Evolutionary conservation across 169 alveolate genomes (phyloP).

Genomic region (Plasmodium yoelii): DNA sequence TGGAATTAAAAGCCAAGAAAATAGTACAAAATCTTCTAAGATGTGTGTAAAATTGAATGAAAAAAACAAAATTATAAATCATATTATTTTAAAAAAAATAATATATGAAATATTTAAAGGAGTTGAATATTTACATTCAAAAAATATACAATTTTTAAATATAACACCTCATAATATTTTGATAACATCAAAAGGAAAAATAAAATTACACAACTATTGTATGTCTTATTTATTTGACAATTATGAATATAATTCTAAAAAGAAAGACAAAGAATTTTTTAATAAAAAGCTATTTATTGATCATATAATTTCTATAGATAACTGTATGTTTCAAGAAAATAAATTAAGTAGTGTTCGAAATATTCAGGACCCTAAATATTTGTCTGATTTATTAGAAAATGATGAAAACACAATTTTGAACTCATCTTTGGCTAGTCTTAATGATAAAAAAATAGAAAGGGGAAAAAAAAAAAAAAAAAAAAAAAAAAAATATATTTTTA

Average conservation of each 20-base stretch:
- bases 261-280: constrained; percentile 13
- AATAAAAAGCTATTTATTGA: background rate
- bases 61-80: constrained; percentile 19
- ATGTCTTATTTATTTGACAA: constrained; percentile 22
- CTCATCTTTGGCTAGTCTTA: background rate
- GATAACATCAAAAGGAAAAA: constrained; percentile 30
- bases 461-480: background rate
- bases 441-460: background rate
- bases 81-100: constrained; percentile 11
- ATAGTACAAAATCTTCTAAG: background rate
- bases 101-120: constrained; percentile 22
- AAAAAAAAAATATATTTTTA: background rate
- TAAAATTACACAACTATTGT: constrained; percentile 57
- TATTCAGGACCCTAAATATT: too few species aligned
- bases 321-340: background rate
- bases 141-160: constrained; percentile 9
- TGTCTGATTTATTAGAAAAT: background rate
- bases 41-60: background rate
- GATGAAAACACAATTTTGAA: background rate
- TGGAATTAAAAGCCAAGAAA: background rate
- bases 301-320: background rate
- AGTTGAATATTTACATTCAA: constrained; percentile 35
- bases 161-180: constrained; percentile 20
- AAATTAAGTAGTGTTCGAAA: too few species aligned
- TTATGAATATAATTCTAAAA: background rate